A percentile compares a stretch with the other conserved stretches of the same genome.
These are phyloP conservation scores for Tricholoma sp. DNA, from an alignment of 768 basidiomycete genomes.

Conservation along the genomic window DNA sequence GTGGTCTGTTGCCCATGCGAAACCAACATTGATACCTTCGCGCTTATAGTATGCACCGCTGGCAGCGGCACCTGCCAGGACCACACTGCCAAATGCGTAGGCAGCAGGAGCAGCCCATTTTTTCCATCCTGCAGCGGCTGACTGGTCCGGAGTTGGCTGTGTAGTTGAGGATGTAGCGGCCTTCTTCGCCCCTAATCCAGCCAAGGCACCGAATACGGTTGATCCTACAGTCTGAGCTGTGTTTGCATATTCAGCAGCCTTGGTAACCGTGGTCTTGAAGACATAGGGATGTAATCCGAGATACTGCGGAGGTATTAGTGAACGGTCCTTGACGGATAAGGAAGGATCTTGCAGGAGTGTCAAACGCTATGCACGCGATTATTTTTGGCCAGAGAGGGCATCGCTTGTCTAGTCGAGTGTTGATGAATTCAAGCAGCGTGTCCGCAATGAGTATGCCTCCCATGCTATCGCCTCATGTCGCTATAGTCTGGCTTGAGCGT, in stretches of 20 bases:
- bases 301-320: conserved; percentile 45
- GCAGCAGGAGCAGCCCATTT: conserved; percentile 63
- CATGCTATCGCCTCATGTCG: conserved; percentile 53
- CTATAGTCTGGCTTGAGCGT: neutral
- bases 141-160: conserved; percentile 22
- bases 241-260: conserved; percentile 65
- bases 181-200: conserved; percentile 43
- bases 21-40: conserved; percentile 66
- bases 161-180: conserved; percentile 26
- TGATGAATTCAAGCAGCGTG: conserved; percentile 65
- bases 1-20: conserved; percentile 78
- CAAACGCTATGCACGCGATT: conserved; percentile 79
- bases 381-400: conserved; percentile 86
- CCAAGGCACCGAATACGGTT: conserved; percentile 54
- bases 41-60: conserved; percentile 81
- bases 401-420: conserved; percentile 54
- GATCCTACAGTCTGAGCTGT: conserved; percentile 61
- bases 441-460: conserved; percentile 89
- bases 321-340: neutral
- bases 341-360: conserved; percentile 69
- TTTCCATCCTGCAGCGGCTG: conserved; percentile 43
- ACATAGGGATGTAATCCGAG: conserved; percentile 81
- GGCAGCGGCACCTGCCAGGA: conserved; percentile 78
- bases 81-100: conserved; percentile 66
- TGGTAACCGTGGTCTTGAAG: conserved; percentile 78